Evolutionary conservation across 768 basidiomycete genomes (phyloP), one percentile per base, ranked within the genome.

Genomic region (Amanita polypyramis): DNA sequence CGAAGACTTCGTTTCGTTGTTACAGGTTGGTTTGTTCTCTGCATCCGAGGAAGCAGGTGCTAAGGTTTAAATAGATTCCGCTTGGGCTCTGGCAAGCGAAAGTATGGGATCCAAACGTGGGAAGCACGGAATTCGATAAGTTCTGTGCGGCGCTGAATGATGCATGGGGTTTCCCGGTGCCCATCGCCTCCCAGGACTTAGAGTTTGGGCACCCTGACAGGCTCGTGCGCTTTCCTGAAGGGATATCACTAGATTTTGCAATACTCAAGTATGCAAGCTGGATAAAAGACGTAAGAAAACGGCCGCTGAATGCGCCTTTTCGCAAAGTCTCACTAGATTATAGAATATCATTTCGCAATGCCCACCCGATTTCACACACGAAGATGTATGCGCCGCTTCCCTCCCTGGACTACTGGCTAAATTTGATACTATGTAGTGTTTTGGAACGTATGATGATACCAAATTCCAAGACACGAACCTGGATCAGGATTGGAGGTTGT

Each of bases 31-130:
- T 42, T 29, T 33, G 15, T 11, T 15, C 20, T 21, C 21, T 5
- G 11, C 14, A 41, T n/a, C 17, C 12, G 14, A 23, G 25, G 7
- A 17, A 32, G 9, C 3, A 27, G n/a, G 14, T 49, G 20, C 47
- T 23, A 45, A n/a, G 32, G 39, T 60, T n/a, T 23, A 20, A 20
- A n/a, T 25, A 88, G 76, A 58, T 54, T 37, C 85, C 88, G 2
- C 69, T 92, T 23, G 76, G 74, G 0, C 65, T 62, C 3, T 95
- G 91, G 87, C 94, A 97, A 67, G 73, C 69, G 0, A 85, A 85
- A 62, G 83, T 82, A 58, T 97, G 93, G 94, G 85, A 95, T 60
- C 83, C 85, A 0, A 64, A 65, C 14, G 76, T 85, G 37, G 76
- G 73, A 4, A 82, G 75, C 56, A 74, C 71, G 1, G 59, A 46